Conservation (phyloP, 192 early-diverging fungal genomes). For the Endogone sp. region DNA sequence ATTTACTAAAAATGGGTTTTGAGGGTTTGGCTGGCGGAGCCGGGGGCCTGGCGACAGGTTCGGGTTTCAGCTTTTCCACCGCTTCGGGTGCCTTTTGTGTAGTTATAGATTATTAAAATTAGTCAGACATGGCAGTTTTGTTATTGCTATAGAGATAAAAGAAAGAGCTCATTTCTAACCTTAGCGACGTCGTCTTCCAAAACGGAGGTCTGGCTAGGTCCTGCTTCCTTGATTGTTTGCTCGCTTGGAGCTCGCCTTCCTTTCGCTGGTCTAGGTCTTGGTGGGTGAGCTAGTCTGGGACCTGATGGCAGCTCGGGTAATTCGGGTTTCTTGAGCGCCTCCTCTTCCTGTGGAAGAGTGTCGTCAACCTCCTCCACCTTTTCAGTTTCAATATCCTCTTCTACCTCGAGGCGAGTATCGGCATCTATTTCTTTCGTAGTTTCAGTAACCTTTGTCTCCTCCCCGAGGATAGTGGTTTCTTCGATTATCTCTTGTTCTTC, state of each 20-base stretch:
- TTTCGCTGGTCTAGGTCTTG: neutral
- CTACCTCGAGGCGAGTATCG: neutral
- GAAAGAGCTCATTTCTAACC: neutral
- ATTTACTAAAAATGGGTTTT: constrained; percentile 38
- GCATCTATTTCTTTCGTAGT: too few species aligned
- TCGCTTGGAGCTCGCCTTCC: neutral
- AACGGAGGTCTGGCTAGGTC: neutral
- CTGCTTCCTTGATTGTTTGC: neutral
- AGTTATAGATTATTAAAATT: too few species aligned
- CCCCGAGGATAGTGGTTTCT: neutral
- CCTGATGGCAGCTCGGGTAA: constrained; percentile 1
- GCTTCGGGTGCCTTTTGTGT: neutral
- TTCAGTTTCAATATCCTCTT: neutral
- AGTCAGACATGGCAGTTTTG: too few species aligned
- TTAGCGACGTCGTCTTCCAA: neutral
- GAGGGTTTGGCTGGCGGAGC: constrained; percentile 28
- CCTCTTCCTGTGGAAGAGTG: neutral
- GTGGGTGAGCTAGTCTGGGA: neutral
- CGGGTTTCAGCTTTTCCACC: neutral
- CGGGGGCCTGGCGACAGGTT: neutral
- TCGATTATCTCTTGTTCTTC: neutral
- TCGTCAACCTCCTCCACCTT: neutral
- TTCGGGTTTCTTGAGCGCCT: neutral
- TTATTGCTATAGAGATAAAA: too few species aligned
- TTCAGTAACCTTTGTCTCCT: neutral